These are phyloP conservation scores for Achaetomiella virescens DNA, from an alignment of 495 filamentous ascomycete species.

Conservation along the genomic window DNA sequence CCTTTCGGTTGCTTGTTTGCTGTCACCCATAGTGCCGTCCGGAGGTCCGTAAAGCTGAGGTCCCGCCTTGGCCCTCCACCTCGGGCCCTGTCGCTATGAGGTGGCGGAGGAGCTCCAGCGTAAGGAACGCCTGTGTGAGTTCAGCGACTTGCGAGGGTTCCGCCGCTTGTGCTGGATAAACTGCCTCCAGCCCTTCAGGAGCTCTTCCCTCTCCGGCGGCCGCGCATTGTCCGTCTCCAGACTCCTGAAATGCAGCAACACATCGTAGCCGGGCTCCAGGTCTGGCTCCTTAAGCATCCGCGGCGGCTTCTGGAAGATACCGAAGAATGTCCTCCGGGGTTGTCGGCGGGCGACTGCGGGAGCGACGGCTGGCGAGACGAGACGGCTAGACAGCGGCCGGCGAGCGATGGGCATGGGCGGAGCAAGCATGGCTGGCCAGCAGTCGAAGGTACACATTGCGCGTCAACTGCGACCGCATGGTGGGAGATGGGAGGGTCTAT, in stretches of 20 bases:
- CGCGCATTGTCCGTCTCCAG: constrained; percentile 44
- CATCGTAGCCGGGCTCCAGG: constrained; percentile 54
- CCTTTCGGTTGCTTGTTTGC: constrained; percentile 30
- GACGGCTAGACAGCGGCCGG: constrained; percentile 14
- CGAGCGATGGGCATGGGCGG: constrained; percentile 25
- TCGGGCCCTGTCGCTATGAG: constrained; percentile 40
- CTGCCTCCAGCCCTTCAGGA: constrained; percentile 55
- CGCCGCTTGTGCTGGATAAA: constrained; percentile 56
- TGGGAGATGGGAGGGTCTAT: constrained; percentile 27
- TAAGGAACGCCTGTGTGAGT: constrained; percentile 59
- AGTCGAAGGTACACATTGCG: constrained; percentile 66
- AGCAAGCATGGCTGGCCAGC: constrained; percentile 54
- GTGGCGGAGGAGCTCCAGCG: constrained; percentile 53
- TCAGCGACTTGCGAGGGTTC: constrained; percentile 44
- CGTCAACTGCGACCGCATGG: constrained; percentile 80
- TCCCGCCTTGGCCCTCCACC: constrained; percentile 33
- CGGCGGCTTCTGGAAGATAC: constrained; percentile 51
- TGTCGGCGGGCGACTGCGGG: constrained; percentile 22
- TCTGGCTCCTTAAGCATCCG: constrained; percentile 48
- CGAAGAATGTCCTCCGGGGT: constrained; percentile 50
- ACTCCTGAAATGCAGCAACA: constrained; percentile 46
- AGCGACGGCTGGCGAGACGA: constrained; percentile 21
- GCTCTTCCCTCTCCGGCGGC: constrained; percentile 51
- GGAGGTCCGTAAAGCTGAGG: constrained; percentile 48
- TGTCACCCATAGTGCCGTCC: constrained; percentile 36